Base-by-base conservation (phyloP, 345 rosid genomes). In the Bruguiera gymnorhiza region DNA sequence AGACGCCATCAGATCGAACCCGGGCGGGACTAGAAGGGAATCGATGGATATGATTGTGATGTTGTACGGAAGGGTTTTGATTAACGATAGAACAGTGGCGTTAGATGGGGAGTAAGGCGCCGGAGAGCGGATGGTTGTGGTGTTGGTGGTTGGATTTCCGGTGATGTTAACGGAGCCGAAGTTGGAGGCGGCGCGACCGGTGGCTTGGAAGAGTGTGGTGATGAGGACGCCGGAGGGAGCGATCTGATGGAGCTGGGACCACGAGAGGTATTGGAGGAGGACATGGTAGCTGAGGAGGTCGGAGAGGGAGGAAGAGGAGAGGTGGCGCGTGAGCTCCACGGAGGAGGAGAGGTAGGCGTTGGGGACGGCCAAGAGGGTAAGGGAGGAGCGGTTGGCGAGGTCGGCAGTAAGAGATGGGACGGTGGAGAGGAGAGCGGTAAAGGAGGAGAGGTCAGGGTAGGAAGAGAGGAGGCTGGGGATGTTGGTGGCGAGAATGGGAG, bases 241-340 rank as follows among this genome's bases (percentile, higher is more conserved):
- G 72, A 92, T 76, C 60, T 85, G 78, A 26, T 69, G 86, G 80
- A 95, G 94, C 80, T 83, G 88, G 19, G 80, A 58, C 73, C 75
- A 76, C 32, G 96, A 89, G 76, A 92, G 71, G 87, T 78, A 95
- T 52, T 89, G 89, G 52, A 95, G 86, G 27, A 95, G 87, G 67
- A 92, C 80, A 74, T 95, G 90, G 83, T 86, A 92, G 67, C 97
- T 87, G 76, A 92, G 87, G 82, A 95, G 87, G 88, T 95, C 97
- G 52, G 92, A 88, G 30, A 87, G 84, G 1, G 90, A 60, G 60
- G 86, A 68, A 1, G 86, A 87, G n/a, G 91, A 72, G 73, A 92
- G 85, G 76, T 51, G 92, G 85, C 86, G 90, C 73, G 91, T 88
- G 87, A 82, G 66, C 39, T 81, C 88, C 1, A 70, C 63, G 57